These are phyloP conservation scores for Acidomyces sp. DNA, from an alignment of 495 filamentous ascomycete species.

Conservation along the genomic window DNA sequence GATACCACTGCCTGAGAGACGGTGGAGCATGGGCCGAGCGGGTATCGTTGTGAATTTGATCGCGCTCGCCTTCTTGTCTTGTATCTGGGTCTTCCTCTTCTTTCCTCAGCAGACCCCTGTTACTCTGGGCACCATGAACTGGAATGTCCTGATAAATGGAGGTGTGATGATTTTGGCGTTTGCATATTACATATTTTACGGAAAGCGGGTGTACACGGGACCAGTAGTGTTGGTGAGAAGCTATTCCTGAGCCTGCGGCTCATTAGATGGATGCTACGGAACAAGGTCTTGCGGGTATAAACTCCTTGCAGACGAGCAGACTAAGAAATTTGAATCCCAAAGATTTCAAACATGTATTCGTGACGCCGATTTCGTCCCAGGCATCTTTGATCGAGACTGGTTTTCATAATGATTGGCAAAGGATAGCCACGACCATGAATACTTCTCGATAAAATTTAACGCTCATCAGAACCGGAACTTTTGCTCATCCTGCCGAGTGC, in stretches of 20 bases:
- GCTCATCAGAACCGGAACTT: no score
- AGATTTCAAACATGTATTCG: no score
- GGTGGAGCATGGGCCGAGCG: slow-evolving; percentile 7
- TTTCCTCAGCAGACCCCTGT: slow-evolving; percentile 11
- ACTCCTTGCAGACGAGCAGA: no score
- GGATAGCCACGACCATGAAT: no score
- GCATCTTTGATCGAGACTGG: no score
- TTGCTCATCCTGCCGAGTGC: no score
- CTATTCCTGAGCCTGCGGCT: neutral
- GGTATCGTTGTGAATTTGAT: slow-evolving; percentile 20
- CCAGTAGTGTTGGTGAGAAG: slow-evolving; percentile 29
- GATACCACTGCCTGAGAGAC: slow-evolving; percentile 2
- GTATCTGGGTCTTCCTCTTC: slow-evolving; percentile 16
- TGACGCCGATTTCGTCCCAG: no score
- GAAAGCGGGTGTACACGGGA: slow-evolving; percentile 32
- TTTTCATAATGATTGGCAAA: no score
- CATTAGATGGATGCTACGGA: no score
- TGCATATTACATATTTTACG: slow-evolving; percentile 33
- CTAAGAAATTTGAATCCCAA: no score
- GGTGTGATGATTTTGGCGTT: slow-evolving; percentile 33
- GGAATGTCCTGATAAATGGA: slow-evolving; percentile 29
- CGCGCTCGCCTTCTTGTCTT: slow-evolving; percentile 14
- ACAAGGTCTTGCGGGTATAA: no score
- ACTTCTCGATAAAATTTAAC: no score
- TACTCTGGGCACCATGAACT: slow-evolving; percentile 11